Evolutionary conservation across 192 early-diverging fungal genomes (phyloP), one percentile per base, ranked within the genome.

Genomic region (Geranomyces variabilis): DNA sequence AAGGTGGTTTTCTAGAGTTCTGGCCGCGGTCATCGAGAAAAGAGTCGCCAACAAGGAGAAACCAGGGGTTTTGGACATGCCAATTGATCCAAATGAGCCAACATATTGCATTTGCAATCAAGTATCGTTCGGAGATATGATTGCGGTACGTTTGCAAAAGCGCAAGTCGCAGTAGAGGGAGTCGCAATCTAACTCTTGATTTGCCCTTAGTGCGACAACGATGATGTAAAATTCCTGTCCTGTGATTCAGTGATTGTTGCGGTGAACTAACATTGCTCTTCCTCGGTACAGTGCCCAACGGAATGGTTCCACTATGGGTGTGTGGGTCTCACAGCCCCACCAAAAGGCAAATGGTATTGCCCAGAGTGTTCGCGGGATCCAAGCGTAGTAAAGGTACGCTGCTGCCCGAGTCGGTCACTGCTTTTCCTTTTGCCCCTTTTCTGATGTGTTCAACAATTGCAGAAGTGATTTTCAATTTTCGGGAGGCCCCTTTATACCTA

Each of bases 281-380:
- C 67, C 4, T 34, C 21, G 24, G 14, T 14, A 26, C 49, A 48
- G 53, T 99, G 96, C 76, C 90, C 92, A 57, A 88, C 92, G 67
- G 95, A 99, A 79, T 99, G 96, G 96, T 99, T 99, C 85, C 96
- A 99, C 82, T 85, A 93, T 63, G 88, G 81, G 0, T 99, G 96
- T 71, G 96, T 96, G 13, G 92, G 91, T 26, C 85, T 99, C 43
- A 90, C 86, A 44, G 89, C 83, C 14, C 93, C 90, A 44, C 93
- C 93, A 10, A 92, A 94, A 67, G 96, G 96, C 15, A 91, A 90
- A 75, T 99, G 96, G 96, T 99, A 91, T 81, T 99, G 96, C 74
- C 84, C 84, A 22, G 88, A 91, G 43, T 99, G 96, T 44, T 24
- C 51, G 19, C 51, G 51, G 51, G 51, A 53, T 41, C 36, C 36